Evolutionary conservation across 768 basidiomycete genomes (phyloP).

Genomic region (Psilocybe tampanensis): DNA sequence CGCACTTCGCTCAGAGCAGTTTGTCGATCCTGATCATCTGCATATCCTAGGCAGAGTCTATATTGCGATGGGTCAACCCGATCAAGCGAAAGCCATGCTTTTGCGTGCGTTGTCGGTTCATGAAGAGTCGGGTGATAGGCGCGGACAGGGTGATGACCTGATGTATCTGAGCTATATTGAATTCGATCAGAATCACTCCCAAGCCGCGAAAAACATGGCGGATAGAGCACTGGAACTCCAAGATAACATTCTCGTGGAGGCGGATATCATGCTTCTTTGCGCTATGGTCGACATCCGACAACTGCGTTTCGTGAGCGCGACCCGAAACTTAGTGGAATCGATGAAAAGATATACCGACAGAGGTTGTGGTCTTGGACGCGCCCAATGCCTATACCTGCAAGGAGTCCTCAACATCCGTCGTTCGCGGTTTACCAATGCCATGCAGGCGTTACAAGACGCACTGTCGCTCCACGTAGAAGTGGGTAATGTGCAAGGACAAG

Average conservation of each 20-base stretch:
- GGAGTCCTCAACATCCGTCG: constrained; percentile 15
- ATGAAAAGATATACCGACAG: neutral
- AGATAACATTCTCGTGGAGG: neutral
- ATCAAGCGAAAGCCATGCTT: constrained; percentile 17
- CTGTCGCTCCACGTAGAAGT: constrained; percentile 12
- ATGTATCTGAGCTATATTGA: constrained; percentile 16
- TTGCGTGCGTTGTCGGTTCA: constrained; percentile 17
- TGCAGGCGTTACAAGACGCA: constrained; percentile 9
- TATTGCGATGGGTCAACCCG: constrained; percentile 20
- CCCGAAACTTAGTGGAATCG: too few relatives aligned
- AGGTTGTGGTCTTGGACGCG: neutral
- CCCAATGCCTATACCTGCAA: constrained; percentile 19
- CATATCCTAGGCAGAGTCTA: constrained; percentile 26
- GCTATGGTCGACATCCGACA: constrained; percentile 2
- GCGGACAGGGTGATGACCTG: constrained; percentile 22
- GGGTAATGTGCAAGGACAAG: constrained; percentile 16
- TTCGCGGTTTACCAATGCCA: constrained; percentile 11
- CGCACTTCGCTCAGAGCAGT: constrained; percentile 19
- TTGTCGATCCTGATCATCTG: constrained; percentile 26
- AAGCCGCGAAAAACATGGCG: neutral
- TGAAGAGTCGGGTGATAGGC: constrained; percentile 13
- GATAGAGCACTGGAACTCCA: neutral
- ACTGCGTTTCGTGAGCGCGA: neutral
- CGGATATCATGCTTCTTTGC: neutral
- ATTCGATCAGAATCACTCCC: constrained; percentile 10